Evolutionary conservation across 805 yeast species (phyloP), one percentile per base, ranked within the genome.

Genomic region (Ogataea populi-albae): DNA sequence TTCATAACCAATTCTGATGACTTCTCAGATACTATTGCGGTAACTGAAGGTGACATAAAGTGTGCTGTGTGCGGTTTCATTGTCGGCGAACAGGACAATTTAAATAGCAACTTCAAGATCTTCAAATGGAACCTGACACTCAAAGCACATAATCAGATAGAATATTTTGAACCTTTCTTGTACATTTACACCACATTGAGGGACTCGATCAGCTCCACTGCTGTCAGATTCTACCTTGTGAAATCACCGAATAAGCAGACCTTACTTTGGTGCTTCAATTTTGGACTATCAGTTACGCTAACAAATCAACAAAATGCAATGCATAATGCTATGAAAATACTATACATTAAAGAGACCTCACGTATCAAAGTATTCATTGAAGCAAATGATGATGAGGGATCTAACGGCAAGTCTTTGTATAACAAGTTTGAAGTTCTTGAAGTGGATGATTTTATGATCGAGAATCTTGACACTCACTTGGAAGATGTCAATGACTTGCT

Each of bases 121-220:
- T 65, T 66, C 60, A 82, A 81, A 50, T 83, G 89, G 89, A 65
- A 66, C 17, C 27, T 80, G 2, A 46, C 79, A 11, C 34, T 25
- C 3, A 16, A 6, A 2, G 30, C 26, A 9, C 9, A 25, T 7
- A 26, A 43, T 2, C 49, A 55, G 26, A 44, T 23, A 1, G 69
- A 63, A n/a, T 12, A 10, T 0, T 75, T 60, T 34, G 46, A 56
- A 1, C 66, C 71, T 0, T 62, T 59, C 34, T 45, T 61, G 17
- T 66, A 56, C 37, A 54, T 67, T 0, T 69, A 65, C 37, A 62
- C 61, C 24, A 48, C 60, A 2, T 47, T 77, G 2, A 32, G 68
- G 17, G 75, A 71, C 30, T 56, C 62, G 5, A 62, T 71, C n/a
- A 65, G 64, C 27, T 61, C 66, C 3, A 61, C 61, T 26, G 73